Evolutionary conservation across 2,329 filamentous ascomycete species (phyloP), one percentile per base, ranked within the genome.

Genomic region (Beauveria sp.): DNA sequence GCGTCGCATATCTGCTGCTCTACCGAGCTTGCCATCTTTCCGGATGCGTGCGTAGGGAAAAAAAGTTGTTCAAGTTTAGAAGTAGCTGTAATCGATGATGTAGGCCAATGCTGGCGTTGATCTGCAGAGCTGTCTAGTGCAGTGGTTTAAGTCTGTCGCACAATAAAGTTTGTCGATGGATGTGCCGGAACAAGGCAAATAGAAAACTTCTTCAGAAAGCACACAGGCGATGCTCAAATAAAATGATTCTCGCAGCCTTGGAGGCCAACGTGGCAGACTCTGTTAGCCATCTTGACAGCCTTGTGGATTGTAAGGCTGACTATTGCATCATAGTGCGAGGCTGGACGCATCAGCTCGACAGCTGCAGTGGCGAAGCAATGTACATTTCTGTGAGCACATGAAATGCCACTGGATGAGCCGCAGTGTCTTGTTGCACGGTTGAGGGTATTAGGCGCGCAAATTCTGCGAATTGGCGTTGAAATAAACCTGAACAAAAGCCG

Each of bases 1-100:
- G 78, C 75, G 7, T 73, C 68, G 49, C 70, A 70, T 63, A 83
- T 77, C 53, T 70, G 72, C 49, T 70, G 65, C 55, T 73, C 70
- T 40, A 75, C 67, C 20, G 68, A 65, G 20, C 28, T 46, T 8
- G 68, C 22, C 71, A 75, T 73, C 56, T 53, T 58, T 51, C 42
- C 48, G 42, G 53, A 10, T 52, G 22, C 18, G 40, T 34, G 38
- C 31, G 18, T n/a, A 16, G 1, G 46, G n/a, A n/a, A n/a, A n/a
- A 9, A 9, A 5, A 5, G 16, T 34, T 38, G 28, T 38, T 12
- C 1, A 5, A 14, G 12, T 38, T 14, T 2, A 40, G 10, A 34
- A 34, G 5, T 10, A 2, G n/a, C 18, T 22, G 43, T 38, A 38
- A 22, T 24, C n/a, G 43, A 46, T 46, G 2, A 46, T 46, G n/a